Percentiles rank a stretch among this genome's conserved stretches.
Conservation (phyloP, 1,284 basidiomycete species). For the Kwoniella shivajii region DNA sequence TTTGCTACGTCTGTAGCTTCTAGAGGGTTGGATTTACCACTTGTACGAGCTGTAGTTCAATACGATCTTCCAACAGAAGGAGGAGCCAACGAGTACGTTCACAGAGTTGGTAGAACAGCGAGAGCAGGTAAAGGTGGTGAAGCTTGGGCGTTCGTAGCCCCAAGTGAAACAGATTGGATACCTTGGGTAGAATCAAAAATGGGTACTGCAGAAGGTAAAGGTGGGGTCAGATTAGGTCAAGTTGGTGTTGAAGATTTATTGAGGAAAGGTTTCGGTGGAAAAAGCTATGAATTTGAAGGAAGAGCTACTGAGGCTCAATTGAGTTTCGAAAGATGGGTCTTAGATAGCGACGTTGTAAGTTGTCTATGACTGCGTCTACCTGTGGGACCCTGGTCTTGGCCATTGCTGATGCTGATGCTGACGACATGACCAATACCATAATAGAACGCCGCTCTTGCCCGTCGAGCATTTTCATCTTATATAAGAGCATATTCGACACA, state of each 20-base stretch:
- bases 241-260: constrained; percentile 72
- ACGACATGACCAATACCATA: background rate
- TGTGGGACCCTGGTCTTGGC: too few species aligned
- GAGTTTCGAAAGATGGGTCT: constrained; percentile 92
- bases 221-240: constrained; percentile 61
- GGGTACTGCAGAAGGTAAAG: constrained; percentile 46
- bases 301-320: constrained; percentile 96
- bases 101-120: constrained; percentile 94
- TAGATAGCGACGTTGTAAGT: constrained; percentile 70
- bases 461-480: constrained; percentile 86
- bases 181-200: constrained; percentile 82
- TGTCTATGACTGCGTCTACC: too few species aligned
- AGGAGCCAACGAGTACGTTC: constrained; percentile 94
- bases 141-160: constrained; percentile 92
- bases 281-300: constrained; percentile 75
- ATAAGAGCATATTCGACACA: constrained; percentile 98
- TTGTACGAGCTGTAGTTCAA: constrained; percentile 92
- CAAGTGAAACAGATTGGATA: constrained; percentile 79
- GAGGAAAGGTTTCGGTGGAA: constrained; percentile 80
- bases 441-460: constrained; percentile 75
- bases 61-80: constrained; percentile 98
- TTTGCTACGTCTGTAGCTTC: constrained; percentile 97
- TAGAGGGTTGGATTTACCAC: constrained; percentile 93
- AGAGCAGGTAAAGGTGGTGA: constrained; percentile 85
- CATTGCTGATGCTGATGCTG: background rate